Evolutionary conservation across 371 early-diverging fungal species (phyloP).

Genomic region (Rhizomucor pusillus): DNA sequence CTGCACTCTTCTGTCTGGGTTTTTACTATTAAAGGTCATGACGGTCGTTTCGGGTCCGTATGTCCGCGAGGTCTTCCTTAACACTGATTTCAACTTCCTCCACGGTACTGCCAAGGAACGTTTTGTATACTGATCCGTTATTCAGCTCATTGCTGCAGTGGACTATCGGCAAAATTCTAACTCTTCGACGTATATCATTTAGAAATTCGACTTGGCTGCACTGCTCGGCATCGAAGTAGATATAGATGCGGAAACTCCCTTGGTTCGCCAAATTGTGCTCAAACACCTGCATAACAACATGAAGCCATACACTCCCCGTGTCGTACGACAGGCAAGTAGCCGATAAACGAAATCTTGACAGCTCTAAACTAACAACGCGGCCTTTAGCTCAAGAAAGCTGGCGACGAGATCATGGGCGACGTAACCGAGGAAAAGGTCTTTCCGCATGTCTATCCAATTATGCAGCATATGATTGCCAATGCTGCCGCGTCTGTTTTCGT

Average conservation of each 20-base stretch:
- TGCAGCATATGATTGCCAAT: too few relatives aligned
- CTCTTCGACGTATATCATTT: too few relatives aligned
- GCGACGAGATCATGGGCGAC: too few relatives aligned
- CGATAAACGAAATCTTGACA: background rate
- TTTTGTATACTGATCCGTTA: too few relatives aligned
- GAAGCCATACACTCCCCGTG: constrained; percentile 12
- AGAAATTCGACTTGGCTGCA: constrained; percentile 11
- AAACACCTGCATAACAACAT: constrained; percentile 10
- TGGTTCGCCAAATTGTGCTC: constrained; percentile 2
- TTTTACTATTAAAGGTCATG: too few relatives aligned
- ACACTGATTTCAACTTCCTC: constrained; percentile 13
- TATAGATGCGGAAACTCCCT: background rate
- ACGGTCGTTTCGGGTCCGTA: constrained; percentile 12
- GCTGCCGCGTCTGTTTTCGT: constrained; percentile 23
- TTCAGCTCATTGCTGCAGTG: too few relatives aligned
- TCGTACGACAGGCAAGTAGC: constrained; percentile 9
- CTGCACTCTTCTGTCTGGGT: too few relatives aligned
- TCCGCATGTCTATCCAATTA: constrained; percentile 12
- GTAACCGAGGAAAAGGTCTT: too few relatives aligned
- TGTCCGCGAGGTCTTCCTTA: constrained; percentile 18
- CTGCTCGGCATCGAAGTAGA: constrained; percentile 4
- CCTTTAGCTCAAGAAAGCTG: too few relatives aligned
- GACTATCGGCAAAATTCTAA: background rate
- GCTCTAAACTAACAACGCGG: too few relatives aligned
- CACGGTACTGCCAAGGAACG: constrained; percentile 6